A percentile compares a stretch with the other conserved stretches of the same genome.
Evolutionary conservation across 2,329 filamentous ascomycete genomes (phyloP).

Genomic region (Xylaria polymorpha): DNA sequence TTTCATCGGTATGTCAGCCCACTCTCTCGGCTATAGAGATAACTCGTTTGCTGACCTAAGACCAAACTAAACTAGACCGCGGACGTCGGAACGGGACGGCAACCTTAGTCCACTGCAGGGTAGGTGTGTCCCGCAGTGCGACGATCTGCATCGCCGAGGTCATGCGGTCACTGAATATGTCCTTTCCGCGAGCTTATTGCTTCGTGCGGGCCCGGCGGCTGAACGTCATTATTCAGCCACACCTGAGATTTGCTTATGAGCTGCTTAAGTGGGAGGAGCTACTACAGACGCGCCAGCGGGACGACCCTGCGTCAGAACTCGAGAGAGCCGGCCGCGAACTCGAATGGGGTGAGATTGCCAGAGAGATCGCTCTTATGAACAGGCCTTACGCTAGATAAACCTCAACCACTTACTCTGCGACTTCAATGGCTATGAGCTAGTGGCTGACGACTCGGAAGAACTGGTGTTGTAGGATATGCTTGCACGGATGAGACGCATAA

Average conservation of each 20-base stretch:
- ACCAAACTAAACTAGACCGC: constrained; percentile 66
- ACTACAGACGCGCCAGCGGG: constrained; percentile 67
- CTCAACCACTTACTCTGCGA: not conserved
- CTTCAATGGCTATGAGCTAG: not conserved
- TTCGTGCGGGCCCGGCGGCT: constrained; percentile 91
- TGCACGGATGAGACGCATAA: constrained; percentile 26
- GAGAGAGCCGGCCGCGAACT: constrained; percentile 75
- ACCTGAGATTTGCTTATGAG: constrained; percentile 94
- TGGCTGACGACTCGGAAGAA: not conserved
- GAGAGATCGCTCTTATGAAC: constrained; percentile 96
- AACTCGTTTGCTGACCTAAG: constrained; percentile 26
- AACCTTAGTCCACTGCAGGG: constrained; percentile 94
- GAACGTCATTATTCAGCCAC: constrained; percentile 98
- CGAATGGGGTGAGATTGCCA: constrained; percentile 88
- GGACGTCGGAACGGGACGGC: constrained; percentile 81
- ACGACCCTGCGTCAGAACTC: constrained; percentile 43
- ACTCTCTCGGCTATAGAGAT: constrained; percentile 29
- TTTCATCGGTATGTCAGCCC: constrained; percentile 82
- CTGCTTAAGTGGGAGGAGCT: constrained; percentile 94
- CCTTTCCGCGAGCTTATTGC: constrained; percentile 93
- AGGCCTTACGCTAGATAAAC: constrained; percentile 82
- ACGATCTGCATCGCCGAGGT: constrained; percentile 99
- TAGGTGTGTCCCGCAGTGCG: constrained; percentile 93
- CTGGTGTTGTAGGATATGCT: constrained; percentile 26
- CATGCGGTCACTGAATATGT: constrained; percentile 83